These are phyloP conservation scores for Tricholoma sp. DNA, from an alignment of 768 basidiomycete genomes.

Conservation along the genomic window DNA sequence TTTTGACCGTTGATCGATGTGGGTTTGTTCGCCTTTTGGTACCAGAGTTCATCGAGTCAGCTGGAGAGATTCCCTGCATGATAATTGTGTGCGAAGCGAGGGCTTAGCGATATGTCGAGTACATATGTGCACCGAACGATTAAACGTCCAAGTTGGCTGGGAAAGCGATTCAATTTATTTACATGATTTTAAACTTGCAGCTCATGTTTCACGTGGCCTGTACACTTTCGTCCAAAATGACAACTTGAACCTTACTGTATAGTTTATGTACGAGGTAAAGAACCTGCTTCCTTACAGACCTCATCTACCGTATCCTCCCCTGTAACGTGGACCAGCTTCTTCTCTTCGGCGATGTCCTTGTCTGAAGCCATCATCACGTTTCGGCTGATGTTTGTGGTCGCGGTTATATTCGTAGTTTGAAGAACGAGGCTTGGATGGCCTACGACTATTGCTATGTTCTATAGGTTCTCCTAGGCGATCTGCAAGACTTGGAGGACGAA, in stretches of 20 bases:
- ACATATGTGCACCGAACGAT: not conserved
- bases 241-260: not conserved
- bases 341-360: slow-evolving; percentile 9
- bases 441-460: slow-evolving; percentile 6
- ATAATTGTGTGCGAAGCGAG: not conserved
- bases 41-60: not conserved
- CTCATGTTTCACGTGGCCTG: too few species aligned
- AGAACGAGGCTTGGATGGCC: not conserved
- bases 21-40: not conserved
- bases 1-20: slow-evolving; percentile 1
- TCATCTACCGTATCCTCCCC: slow-evolving; percentile 40
- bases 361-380: slow-evolving; percentile 16
- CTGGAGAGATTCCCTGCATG: not conserved
- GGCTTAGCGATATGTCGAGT: not conserved
- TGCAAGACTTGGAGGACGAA: slow-evolving; percentile 26
- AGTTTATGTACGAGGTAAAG: not conserved
- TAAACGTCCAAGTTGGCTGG: not conserved
- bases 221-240: too few species aligned
- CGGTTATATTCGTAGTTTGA: slow-evolving; percentile 4
- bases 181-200: too few species aligned
- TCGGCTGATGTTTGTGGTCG: not conserved
- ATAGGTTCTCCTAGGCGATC: slow-evolving; percentile 17
- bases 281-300: not conserved
- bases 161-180: too few species aligned
- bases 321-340: slow-evolving; percentile 43